Conservation (phyloP, 2,329 filamentous ascomycete species). For the Trichoderma harzianum region DNA sequence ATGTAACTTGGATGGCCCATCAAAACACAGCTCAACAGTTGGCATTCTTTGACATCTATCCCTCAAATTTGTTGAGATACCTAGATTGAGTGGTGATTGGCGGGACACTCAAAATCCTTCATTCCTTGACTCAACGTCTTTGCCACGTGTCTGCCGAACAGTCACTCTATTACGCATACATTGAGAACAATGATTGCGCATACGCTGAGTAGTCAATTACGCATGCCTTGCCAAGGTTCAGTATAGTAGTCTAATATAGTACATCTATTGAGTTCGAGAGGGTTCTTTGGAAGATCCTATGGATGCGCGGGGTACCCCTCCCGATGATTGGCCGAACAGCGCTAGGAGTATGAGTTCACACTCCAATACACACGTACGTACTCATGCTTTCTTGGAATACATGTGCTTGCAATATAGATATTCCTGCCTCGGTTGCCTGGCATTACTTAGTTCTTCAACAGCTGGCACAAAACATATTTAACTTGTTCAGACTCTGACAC, state of each 20-base stretch:
- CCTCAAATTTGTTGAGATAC: background rate
- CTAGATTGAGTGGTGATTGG: background rate
- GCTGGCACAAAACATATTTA: background rate
- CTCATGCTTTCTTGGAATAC: background rate
- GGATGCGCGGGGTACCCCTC: background rate
- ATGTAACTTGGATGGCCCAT: accelerated
- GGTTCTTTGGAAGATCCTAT: background rate
- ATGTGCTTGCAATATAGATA: background rate
- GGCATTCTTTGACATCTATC: background rate
- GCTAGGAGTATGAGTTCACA: background rate
- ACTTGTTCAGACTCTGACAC: background rate
- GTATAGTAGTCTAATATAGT: background rate
- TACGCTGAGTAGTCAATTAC: background rate
- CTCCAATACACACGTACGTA: background rate
- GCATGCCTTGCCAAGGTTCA: background rate
- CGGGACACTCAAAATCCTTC: background rate
- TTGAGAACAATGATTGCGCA: no score
- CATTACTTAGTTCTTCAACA: background rate
- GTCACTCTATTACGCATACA: background rate
- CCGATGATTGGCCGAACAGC: background rate
- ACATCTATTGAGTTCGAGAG: background rate
- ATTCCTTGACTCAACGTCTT: background rate
- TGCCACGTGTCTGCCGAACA: background rate
- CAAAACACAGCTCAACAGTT: background rate
- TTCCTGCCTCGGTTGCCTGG: background rate